Base-by-base conservation (phyloP, 768 basidiomycete species). In the Boletus vermiculosoides region DNA sequence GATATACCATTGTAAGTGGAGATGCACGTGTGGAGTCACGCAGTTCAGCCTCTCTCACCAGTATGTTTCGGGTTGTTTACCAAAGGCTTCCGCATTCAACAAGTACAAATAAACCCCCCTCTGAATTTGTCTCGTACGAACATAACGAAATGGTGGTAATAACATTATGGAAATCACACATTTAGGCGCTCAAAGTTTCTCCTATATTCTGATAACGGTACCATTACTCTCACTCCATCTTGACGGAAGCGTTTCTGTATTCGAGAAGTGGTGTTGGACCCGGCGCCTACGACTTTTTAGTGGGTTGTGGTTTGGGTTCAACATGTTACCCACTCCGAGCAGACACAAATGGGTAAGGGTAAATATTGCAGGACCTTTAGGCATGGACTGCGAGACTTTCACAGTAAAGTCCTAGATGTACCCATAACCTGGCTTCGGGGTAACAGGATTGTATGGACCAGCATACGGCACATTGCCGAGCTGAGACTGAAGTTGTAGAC, bases 1-100 rank as follows among this genome's bases (percentile, higher is more conserved):
- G 10, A 9, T 31, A 55, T 49, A 61, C 67, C 67, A 69, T 70
- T 20, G 45, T 55, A 49, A 20, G 23, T 40, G n/a, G 39, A 47
- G 40, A 3, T 41, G 12, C 3, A 0, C 25, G 45, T 40, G 18
- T 4, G 7, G 31, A 12, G 25, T 42, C 30, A 23, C 15, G 18
- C 18, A 40, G 20, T 7, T 23, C 30, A 45, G 46, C n/a, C 25
- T 33, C 13, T n/a, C n/a, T n/a, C 4, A 10, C 12, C 5, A 23
- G 31, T 12, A 20, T 58, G 2, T 68, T 58, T 47, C 28, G 33
- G 20, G 4, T 47, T 52, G 28, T 61, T 68, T 61, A 48, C 51
- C 48, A 66, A 54, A 30, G 31, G 30, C 52, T 37, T 59, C 39
- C 11, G 2, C 16, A 55, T 57, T 63, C 54, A 66, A 60, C 49